Evolutionary conservation across 2,329 filamentous ascomycete species (phyloP).

Genomic region (Aureobasidium melanogenum): DNA sequence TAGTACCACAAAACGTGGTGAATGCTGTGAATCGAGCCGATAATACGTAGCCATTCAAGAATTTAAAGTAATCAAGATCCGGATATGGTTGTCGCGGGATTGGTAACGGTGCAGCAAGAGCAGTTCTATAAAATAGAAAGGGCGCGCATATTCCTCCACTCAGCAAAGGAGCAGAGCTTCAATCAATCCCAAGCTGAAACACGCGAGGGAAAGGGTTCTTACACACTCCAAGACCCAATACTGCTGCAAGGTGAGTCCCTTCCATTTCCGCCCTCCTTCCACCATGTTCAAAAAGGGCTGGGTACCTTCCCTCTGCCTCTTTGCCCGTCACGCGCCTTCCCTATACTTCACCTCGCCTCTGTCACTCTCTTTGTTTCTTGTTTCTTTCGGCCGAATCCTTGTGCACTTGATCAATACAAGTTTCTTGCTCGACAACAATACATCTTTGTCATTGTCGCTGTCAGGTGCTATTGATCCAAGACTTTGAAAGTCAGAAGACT

Average conservation of each 20-base stretch:
- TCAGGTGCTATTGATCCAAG: slow-evolving; percentile 10
- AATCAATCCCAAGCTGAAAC: slow-evolving; percentile 11
- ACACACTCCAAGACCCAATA: slow-evolving; percentile 4
- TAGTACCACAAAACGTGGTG: slow-evolving; percentile 8
- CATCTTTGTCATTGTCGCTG: slow-evolving; percentile 11
- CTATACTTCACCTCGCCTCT: not conserved
- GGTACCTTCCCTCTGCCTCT: not conserved
- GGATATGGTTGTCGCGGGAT: slow-evolving; percentile 10
- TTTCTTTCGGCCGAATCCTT: slow-evolving; percentile 1
- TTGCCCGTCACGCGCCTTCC: slow-evolving; percentile 5
- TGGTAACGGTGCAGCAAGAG: slow-evolving; percentile 6
- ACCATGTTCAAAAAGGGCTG: slow-evolving; percentile 2
- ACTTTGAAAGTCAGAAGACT: slow-evolving; percentile 10
- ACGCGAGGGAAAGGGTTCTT: slow-evolving; percentile 12
- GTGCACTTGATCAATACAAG: slow-evolving; percentile 11
- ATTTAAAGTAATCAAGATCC: slow-evolving; percentile 8
- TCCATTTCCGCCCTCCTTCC: slow-evolving; percentile 1
- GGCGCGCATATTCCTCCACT: slow-evolving; percentile 7
- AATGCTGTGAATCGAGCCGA: not conserved
- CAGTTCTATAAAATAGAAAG: slow-evolving; percentile 6
- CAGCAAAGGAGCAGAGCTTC: slow-evolving; percentile 13
- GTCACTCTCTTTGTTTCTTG: slow-evolving; percentile 11
- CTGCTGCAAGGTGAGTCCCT: slow-evolving; percentile 13
- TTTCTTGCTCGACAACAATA: slow-evolving; percentile 9
- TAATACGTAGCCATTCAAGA: slow-evolving; percentile 1